phyloP scores from a whole-genome alignment of 768 basidiomycete genomes.

The Suillus fuscotomentosus region DNA sequence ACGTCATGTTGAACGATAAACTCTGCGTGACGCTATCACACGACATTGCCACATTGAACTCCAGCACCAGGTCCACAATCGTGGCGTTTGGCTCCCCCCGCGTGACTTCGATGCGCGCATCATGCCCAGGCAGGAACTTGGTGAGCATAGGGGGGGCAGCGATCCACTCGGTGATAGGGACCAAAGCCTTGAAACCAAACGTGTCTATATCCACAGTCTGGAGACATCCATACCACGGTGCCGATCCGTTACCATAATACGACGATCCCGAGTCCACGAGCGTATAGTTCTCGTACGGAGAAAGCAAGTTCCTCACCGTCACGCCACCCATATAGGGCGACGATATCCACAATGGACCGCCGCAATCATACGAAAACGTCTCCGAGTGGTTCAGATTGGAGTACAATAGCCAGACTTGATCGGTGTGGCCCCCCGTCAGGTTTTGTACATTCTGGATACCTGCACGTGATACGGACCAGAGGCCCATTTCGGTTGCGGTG shows the following conservation, averaged over 20 bases:
- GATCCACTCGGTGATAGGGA: conserved; percentile 67
- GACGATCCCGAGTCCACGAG: conserved; percentile 66
- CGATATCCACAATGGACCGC: conserved; percentile 63
- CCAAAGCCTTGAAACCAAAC: conserved; percentile 80
- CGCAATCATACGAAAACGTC: conserved; percentile 65
- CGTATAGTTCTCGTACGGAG: conserved; percentile 78
- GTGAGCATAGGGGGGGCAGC: conserved; percentile 72
- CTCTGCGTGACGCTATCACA: conserved; percentile 65
- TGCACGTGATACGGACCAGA: conserved; percentile 78
- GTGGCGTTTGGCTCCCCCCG: conserved; percentile 48
- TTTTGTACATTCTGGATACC: conserved; percentile 59
- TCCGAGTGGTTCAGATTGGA: conserved; percentile 80
- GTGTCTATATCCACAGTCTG: conserved; percentile 61
- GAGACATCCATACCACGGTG: conserved; percentile 79
- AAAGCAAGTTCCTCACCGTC: conserved; percentile 69
- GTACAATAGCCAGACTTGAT: conserved; percentile 82
- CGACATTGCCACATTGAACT: conserved; percentile 78
- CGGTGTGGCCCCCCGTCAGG: conserved; percentile 56
- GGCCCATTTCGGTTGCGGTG: conserved; percentile 81
- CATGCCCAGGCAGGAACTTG: conserved; percentile 84
- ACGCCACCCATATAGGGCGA: conserved; percentile 69
- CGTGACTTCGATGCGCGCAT: conserved; percentile 58
- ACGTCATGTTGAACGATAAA: conserved; percentile 66
- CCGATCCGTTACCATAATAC: conserved; percentile 53
- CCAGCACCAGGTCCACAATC: conserved; percentile 62